Evolutionary conservation across 2,329 filamentous ascomycete genomes (phyloP).

Genomic region (Pseudocercospora vitis): DNA sequence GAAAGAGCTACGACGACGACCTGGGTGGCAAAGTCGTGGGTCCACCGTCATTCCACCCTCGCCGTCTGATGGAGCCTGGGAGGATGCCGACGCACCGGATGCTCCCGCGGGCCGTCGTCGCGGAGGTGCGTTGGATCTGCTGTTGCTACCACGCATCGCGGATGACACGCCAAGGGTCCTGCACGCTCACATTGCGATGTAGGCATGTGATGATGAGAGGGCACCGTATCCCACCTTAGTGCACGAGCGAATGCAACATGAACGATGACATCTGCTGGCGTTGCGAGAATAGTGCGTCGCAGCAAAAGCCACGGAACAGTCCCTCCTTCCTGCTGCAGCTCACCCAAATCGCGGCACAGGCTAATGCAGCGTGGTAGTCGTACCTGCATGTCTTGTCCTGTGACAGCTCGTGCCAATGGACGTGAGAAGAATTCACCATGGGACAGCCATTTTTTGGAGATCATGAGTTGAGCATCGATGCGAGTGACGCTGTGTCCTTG

Average conservation of each 20-base stretch:
- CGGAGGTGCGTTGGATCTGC: background rate
- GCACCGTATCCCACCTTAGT: background rate
- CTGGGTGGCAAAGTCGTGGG: slow-evolving; percentile 9
- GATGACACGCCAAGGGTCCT: slow-evolving; percentile 5
- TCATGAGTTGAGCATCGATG: background rate
- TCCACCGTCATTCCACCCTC: slow-evolving; percentile 3
- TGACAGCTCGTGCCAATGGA: slow-evolving; percentile 7
- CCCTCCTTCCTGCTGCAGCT: slow-evolving; percentile 20
- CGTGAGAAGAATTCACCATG: slow-evolving; percentile 2
- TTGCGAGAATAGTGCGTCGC: slow-evolving; percentile 12
- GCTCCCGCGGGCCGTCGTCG: slow-evolving; percentile 17
- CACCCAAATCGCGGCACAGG: slow-evolving; percentile 11
- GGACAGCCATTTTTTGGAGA: background rate
- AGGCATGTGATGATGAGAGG: slow-evolving; percentile 2
- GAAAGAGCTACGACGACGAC: slow-evolving; percentile 1
- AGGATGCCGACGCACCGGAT: slow-evolving; percentile 14
- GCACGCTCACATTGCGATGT: background rate
- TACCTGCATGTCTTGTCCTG: slow-evolving; percentile 2
- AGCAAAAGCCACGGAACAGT: slow-evolving; percentile 10
- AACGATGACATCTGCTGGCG: slow-evolving; percentile 8
- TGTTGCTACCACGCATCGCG: background rate
- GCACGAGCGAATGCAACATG: slow-evolving; percentile 1
- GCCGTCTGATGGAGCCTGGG: slow-evolving; percentile 1
- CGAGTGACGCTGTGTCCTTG: background rate
- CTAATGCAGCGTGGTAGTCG: slow-evolving; percentile 11